These are phyloP conservation scores for Aspergillus asperescens DNA, from an alignment of 495 filamentous ascomycete species.

Conservation along the genomic window DNA sequence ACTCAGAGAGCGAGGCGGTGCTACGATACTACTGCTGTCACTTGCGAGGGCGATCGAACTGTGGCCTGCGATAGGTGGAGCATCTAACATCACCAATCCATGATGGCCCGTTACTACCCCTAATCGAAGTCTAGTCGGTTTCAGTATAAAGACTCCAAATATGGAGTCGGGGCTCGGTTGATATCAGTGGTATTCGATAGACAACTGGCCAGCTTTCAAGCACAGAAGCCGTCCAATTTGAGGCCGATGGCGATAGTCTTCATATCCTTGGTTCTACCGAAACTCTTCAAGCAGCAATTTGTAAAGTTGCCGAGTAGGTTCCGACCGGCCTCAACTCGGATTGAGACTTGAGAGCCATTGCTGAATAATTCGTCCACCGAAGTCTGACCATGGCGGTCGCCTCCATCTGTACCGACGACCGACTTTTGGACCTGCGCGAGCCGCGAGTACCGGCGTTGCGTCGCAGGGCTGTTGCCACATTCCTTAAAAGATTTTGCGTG, in stretches of 20 bases:
- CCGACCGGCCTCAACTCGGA: background rate
- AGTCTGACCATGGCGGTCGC: constrained; percentile 1
- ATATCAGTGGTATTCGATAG: background rate
- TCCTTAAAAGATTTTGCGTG: background rate
- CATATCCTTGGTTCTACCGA: background rate
- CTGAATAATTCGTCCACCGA: background rate
- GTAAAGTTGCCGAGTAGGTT: background rate
- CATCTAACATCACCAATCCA: background rate
- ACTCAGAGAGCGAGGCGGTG: too few relatives aligned
- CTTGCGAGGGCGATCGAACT: background rate
- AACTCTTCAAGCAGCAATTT: background rate
- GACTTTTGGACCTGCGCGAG: too few relatives aligned
- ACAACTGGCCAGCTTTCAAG: background rate
- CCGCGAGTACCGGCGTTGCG: background rate
- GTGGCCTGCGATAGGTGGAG: background rate
- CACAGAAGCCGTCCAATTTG: background rate
- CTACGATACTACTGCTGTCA: background rate
- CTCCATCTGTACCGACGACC: background rate
- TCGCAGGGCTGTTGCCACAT: background rate
- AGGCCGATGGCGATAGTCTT: background rate
- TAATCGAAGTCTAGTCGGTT: background rate
- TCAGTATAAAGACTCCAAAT: background rate
- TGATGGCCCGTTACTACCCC: background rate
- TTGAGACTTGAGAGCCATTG: background rate
- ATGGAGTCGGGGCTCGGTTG: background rate